Base-by-base conservation (phyloP, 208 protist genomes). In the Phytomonas serpens region DNA sequence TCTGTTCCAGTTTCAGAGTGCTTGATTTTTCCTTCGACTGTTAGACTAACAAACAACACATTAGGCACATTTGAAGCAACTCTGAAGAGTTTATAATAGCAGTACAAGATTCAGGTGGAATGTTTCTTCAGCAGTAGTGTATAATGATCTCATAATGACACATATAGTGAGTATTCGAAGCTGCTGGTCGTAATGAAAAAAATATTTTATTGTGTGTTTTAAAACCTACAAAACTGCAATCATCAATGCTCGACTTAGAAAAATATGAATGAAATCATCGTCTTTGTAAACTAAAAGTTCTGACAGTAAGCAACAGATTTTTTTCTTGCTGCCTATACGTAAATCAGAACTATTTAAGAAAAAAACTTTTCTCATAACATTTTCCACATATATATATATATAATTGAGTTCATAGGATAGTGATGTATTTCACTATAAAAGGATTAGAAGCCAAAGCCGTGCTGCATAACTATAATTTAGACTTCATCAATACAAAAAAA, bases 361-460 rank as follows among this genome's bases (percentile, higher is more conserved):
- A 2, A 65, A 37, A 63, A 63, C 34, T 19, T 42, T 19, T 34
- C 13, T 14, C 61, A 64, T 64, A 11, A 64, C 32, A 64, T 42
- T 42, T 11, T 42, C 37, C 37, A 42, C 33, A 14, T 11, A 33
- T 36, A 14, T 38, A 64, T 64, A 38, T 11, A 64, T 38, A 14
- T 64, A n/a, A n/a, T 66, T 16, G 11, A 27, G 13, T 67, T 67
- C 40, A 67, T 19, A 67, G 5, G 38, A 23, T 57, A 67, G 16
- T 67, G 34, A 61, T 38, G 16, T 63, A 67, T 67, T 63, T 65
- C 27, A 68, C 29, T 64, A 32, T 31, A 51, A 9, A 16, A 70
- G 30, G 4, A 14, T 32, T 68, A 62, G 33, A 23, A 61, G 4
- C 23, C 33, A 51, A 65, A 61, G 67, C 29, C 5, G n/a, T 70